phyloP scores from a whole-genome alignment of 176 grass and related monocot species.

The Metroxylon sagu region DNA sequence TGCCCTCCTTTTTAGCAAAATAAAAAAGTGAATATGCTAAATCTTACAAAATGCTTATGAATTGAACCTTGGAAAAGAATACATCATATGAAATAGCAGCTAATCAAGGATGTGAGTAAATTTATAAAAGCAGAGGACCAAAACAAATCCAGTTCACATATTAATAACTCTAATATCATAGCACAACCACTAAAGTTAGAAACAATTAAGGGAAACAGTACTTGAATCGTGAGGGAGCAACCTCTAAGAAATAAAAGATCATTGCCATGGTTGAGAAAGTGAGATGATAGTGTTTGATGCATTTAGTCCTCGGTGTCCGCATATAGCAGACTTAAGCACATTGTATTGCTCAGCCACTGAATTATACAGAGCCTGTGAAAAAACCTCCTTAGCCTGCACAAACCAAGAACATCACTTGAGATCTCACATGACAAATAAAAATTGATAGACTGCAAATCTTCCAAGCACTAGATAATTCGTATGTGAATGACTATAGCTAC shows the following conservation, averaged over 20 bases:
- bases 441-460: neutral
- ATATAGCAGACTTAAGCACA: slow-evolving; percentile 66
- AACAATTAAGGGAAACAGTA: slow-evolving; percentile 10
- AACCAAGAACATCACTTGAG: neutral
- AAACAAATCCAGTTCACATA: no score
- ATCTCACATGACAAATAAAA: neutral
- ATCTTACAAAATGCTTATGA: no score
- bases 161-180: no score
- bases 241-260: slow-evolving; percentile 19
- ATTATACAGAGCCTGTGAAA: slow-evolving; percentile 47
- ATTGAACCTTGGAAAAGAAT: no score
- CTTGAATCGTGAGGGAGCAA: slow-evolving; percentile 7
- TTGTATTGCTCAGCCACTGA: slow-evolving; percentile 67
- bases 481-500: no score
- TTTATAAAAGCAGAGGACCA: no score
- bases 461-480: no score
- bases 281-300: slow-evolving; percentile 42
- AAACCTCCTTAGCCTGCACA: slow-evolving; percentile 53
- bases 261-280: slow-evolving; percentile 80
- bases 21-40: no score
- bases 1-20: no score
- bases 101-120: no score
- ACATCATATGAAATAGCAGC: no score
- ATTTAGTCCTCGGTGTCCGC: slow-evolving; percentile 35
- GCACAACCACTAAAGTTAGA: no score